Evolutionary conservation across 2,329 filamentous ascomycete genomes (phyloP).

Genomic region (Fusarium albidum): DNA sequence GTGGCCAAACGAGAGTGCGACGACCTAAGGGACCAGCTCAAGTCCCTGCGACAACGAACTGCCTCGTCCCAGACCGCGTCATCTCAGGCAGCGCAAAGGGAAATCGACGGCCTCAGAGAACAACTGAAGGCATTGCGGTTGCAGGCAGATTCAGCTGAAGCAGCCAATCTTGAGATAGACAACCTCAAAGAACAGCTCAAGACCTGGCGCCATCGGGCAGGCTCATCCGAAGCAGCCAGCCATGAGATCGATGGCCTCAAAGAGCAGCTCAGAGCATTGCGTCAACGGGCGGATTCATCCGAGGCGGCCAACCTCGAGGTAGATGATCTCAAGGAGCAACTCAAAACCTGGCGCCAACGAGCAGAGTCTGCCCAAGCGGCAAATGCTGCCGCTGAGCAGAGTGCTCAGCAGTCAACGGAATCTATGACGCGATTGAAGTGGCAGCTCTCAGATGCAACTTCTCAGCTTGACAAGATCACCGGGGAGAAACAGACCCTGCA

Average conservation of each 20-base stretch:
- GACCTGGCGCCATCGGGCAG: conserved; percentile 11
- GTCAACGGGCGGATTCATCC: conserved; percentile 27
- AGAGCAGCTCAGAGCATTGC: conserved; percentile 37
- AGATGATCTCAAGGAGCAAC: conserved; percentile 34
- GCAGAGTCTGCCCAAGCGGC: conserved; percentile 39
- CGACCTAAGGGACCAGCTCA: conserved; percentile 30
- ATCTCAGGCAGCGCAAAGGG: conserved; percentile 38
- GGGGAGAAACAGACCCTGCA: conserved; percentile 71
- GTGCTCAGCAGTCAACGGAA: conserved; percentile 47
- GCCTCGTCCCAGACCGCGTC: conserved; percentile 27
- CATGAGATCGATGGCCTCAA: conserved; percentile 46
- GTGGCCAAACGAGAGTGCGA: conserved; percentile 54
- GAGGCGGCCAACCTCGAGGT: conserved; percentile 37
- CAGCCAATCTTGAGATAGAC: conserved; percentile 51
- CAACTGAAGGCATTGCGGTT: conserved; percentile 38
- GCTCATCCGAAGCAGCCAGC: conserved; percentile 41
- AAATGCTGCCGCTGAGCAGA: conserved; percentile 44
- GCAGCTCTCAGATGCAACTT: conserved; percentile 66
- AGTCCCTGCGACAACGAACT: conserved; percentile 39
- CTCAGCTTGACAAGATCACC: conserved; percentile 62
- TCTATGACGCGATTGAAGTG: conserved; percentile 62
- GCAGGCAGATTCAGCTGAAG: conserved; percentile 20
- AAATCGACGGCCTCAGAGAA: conserved; percentile 38
- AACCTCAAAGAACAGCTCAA: conserved; percentile 20
- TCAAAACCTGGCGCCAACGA: conserved; percentile 41